Evolutionary conservation across 495 filamentous ascomycete species (phyloP), one percentile per base, ranked within the genome.

Genomic region (Jackrogersella multiformis): DNA sequence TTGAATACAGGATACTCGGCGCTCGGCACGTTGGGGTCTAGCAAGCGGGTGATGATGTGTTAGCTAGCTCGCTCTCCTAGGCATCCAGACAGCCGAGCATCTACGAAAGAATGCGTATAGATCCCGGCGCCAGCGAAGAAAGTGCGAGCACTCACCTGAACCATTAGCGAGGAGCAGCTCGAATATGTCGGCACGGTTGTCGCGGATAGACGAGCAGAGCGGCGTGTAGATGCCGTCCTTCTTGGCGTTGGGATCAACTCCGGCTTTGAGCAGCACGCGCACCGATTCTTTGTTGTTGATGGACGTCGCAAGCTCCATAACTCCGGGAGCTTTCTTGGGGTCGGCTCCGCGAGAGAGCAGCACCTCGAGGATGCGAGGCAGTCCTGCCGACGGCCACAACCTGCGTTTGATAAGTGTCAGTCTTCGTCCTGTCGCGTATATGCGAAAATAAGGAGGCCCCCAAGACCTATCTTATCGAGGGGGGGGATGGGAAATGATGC

Each of bases 191-290:
- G 74, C 52, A 28, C 80, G 75, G 55, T 86, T 79, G 55, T 86
- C 82, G 26, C 84, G 81, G 66, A 87, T 86, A 12, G 84, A 77
- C 1, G 85, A 84, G 73, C 82, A 86, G 0, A 87, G 73, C 0
- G 85, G 85, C 3, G 85, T 85, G 69, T 85, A 86, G 49, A 81
- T 79, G 28, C 83, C 84, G 56, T 86, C 82, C 61, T 85, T 88
- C 69, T 83, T 83, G 28, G 75, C 70, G 62, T 86, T 84, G 4
- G 81, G 82, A 41, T 82, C 79, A 28, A 82, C 80, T 4, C 82
- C 81, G 15, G 79, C 79, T 24, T 82, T 73, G 12, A 85, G 73
- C 9, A 88, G 74, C n/a, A 85, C 75, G 5, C 73, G 68, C 7
- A 88, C 81, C 0, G 79, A 79, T 7, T 84, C 82, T 49, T 79